phyloP scores from a whole-genome alignment of 768 basidiomycete species.

The Exidia glandulosa region DNA sequence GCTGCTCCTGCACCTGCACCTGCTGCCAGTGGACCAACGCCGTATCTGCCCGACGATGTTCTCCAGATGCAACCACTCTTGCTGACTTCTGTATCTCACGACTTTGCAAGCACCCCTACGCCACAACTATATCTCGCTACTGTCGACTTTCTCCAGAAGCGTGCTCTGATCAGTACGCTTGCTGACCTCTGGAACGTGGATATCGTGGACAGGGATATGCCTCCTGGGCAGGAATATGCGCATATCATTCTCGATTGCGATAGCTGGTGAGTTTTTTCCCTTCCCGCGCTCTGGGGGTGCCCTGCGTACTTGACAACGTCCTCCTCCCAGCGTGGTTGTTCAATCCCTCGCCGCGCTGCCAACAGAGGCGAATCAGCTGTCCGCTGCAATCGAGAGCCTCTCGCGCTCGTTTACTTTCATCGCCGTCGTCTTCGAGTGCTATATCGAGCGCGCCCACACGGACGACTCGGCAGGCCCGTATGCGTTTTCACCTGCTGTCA shows the following conservation, averaged over 20 bases:
- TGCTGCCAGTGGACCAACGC: neutral
- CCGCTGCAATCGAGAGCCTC: neutral
- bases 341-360: neutral
- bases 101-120: neutral
- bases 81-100: too few species aligned
- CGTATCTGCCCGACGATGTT: neutral
- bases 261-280: neutral
- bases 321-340: neutral
- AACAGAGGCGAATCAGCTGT: neutral
- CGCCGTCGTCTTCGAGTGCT: neutral
- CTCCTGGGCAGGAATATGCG: neutral
- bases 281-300: neutral
- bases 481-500: neutral
- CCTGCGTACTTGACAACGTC: neutral
- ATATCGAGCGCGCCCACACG: too few species aligned
- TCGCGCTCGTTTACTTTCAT: neutral
- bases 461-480: too few species aligned
- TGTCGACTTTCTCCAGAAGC: neutral
- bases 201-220: neutral
- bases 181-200: neutral
- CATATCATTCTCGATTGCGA: neutral
- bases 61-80: neutral
- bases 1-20: neutral
- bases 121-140: neutral
- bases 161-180: neutral